Evolutionary conservation across 2,329 filamentous ascomycete genomes (phyloP).

Genomic region (Aspergillus pseudoterreus): DNA sequence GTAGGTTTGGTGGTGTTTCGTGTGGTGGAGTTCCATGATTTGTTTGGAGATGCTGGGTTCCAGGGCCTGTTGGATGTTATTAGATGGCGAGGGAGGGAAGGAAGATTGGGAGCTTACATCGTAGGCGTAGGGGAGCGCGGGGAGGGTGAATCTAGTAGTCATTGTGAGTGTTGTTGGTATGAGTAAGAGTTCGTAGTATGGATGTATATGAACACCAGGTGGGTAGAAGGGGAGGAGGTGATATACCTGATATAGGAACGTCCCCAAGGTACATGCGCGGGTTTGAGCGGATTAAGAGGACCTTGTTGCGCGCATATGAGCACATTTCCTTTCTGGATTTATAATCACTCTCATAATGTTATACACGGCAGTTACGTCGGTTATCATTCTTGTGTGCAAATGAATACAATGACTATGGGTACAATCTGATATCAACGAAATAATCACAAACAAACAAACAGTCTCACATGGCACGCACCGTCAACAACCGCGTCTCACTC

Average conservation of each 20-base stretch:
- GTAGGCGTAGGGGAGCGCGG: constrained; percentile 65
- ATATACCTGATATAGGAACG: neutral
- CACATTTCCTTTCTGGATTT: constrained; percentile 4
- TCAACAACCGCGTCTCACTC: neutral
- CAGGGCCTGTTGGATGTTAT: constrained; percentile 64
- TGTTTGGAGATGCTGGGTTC: constrained; percentile 75
- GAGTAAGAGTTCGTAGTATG: neutral
- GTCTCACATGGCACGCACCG: neutral
- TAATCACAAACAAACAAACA: too few relatives aligned
- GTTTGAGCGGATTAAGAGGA: constrained; percentile 4
- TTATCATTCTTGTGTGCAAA: neutral
- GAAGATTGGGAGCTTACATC: constrained; percentile 53
- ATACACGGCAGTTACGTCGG: neutral
- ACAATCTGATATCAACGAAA: too few relatives aligned
- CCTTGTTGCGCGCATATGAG: constrained; percentile 9
- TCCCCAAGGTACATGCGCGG: constrained; percentile 7
- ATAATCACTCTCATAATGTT: neutral
- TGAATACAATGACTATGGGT: too few relatives aligned
- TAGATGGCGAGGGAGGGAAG: neutral
- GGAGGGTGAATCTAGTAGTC: constrained; percentile 54
- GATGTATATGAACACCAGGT: neutral
- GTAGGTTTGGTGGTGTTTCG: constrained; percentile 90
- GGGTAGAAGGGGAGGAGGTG: neutral
- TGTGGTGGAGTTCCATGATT: constrained; percentile 94
- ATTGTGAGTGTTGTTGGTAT: constrained; percentile 14